Evolutionary conservation across 306 rosid species (phyloP), one percentile per base, ranked within the genome.

Genomic region (Alnus glutinosa): DNA sequence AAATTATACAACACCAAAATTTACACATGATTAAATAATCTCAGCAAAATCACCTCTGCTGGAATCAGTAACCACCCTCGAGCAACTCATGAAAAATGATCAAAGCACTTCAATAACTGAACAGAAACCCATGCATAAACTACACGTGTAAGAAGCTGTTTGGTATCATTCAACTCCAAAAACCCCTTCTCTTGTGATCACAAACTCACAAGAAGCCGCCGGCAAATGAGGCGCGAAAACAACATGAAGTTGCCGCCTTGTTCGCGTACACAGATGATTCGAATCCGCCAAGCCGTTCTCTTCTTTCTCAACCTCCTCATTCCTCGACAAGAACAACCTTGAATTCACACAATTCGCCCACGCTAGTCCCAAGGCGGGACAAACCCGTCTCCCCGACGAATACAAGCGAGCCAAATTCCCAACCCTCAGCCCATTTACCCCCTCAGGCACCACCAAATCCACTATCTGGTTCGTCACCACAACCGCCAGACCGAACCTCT

Each of bases 331-430:
- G 70, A 94, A 92, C 61, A 94, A 18, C 83, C 98, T 92, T 18
- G 98, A 85, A 77, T 92, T 94, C 59, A 92, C 91, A 13, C 98
- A 94, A n/a, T 89, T 85, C 0, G 98, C 87, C 98, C 98, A 94
- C 1, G 91, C 87, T 11, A 92, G n/a, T 54, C 98, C 97, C 57
- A 94, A 55, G 0, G 98, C 98, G 0, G 98, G 90, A 64, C 91
- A 86, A 32, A 94, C 94, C 70, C 87, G 78, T 75, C 98, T 86
- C 1, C 89, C 95, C 0, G 94, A 94, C 0, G 97, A 89, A 70
- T 55, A 62, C 83, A 91, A 11, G 30, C 55, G 63, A 13, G 74
- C 55, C 81, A 90, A 80, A 48, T 90, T 92, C 78, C 98, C 97
- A 80, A 92, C 74, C 81, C 88, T 85, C n/a, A 92, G 1, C 7